Conservation (phyloP, 306 rosid species). For the Leucaena leucocephala region DNA sequence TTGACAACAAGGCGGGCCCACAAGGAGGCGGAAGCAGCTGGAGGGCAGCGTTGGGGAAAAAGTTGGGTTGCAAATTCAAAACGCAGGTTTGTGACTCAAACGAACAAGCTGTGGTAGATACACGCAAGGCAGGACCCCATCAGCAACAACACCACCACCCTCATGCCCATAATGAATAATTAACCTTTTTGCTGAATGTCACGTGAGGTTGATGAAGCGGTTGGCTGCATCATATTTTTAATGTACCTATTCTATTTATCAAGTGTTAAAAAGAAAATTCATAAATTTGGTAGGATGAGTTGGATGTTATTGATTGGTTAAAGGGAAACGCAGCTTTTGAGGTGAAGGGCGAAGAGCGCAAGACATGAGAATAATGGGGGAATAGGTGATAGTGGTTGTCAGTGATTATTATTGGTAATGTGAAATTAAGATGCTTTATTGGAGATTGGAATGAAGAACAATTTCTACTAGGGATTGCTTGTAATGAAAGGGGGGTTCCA, state of each 20-base stretch:
- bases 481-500: constrained; percentile 12
- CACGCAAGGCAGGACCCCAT: constrained; percentile 63
- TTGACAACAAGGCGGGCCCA: constrained; percentile 40
- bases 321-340: constrained; percentile 35
- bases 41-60: constrained; percentile 61
- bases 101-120: constrained; percentile 64
- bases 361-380: constrained; percentile 30
- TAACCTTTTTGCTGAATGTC: constrained; percentile 22
- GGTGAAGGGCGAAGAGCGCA: constrained; percentile 5
- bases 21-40: constrained; percentile 25
- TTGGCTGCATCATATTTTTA: neutral
- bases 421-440: constrained; percentile 5
- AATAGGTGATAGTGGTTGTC: constrained; percentile 33
- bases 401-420: neutral
- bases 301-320: neutral
- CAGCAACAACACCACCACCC: constrained; percentile 40
- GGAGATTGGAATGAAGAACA: constrained; percentile 10
- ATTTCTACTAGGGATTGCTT: constrained; percentile 21
- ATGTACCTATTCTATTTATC: neutral
- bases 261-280: neutral
- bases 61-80: constrained; percentile 86
- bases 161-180: constrained; percentile 49
- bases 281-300: constrained; percentile 7
- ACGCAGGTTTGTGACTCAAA: constrained; percentile 96
- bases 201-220: constrained; percentile 30